A percentile compares a stretch with the other conserved stretches of the same genome.
These are phyloP conservation scores for Dorcoceras hygrometricum DNA, from an alignment of 257 asterid species.

Conservation along the genomic window DNA sequence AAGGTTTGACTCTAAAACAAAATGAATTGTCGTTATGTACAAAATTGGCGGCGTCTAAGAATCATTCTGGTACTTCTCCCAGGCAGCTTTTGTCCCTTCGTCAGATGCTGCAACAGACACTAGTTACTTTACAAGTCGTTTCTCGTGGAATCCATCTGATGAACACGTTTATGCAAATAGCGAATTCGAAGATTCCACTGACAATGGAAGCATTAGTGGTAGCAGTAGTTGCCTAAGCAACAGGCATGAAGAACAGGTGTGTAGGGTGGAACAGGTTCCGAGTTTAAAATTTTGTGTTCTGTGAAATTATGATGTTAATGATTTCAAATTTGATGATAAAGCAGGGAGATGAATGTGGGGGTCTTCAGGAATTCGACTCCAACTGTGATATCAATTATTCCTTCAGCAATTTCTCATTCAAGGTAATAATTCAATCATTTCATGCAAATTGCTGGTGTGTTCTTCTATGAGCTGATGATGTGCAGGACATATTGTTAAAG, in stretches of 20 bases:
- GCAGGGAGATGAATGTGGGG: conserved; percentile 76
- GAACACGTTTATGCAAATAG: conserved; percentile 80
- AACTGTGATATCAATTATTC: conserved; percentile 72
- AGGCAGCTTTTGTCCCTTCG: conserved; percentile 97
- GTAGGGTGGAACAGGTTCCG: conserved; percentile 9
- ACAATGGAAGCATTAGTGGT: conserved; percentile 74
- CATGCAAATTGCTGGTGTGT: background rate
- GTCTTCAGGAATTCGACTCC: conserved; percentile 65
- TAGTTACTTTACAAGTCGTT: conserved; percentile 93
- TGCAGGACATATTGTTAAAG: background rate
- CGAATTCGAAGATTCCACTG: conserved; percentile 87
- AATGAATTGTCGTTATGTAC: background rate
- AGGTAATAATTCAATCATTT: conserved; percentile 48
- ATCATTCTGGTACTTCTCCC: conserved; percentile 20
- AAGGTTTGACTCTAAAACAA: conserved; percentile 47
- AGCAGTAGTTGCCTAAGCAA: conserved; percentile 87
- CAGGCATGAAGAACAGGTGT: conserved; percentile 88
- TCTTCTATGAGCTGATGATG: background rate
- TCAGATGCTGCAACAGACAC: conserved; percentile 93
- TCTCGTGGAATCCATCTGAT: conserved; percentile 90
- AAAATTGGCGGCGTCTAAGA: conserved; percentile 14
- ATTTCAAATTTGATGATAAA: conserved; percentile 17
- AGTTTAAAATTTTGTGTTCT: background rate
- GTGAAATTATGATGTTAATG: background rate
- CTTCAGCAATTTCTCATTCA: conserved; percentile 94